phyloP scores from a whole-genome alignment of 2,329 filamentous ascomycete species.

The Penicillium corylophilum region DNA sequence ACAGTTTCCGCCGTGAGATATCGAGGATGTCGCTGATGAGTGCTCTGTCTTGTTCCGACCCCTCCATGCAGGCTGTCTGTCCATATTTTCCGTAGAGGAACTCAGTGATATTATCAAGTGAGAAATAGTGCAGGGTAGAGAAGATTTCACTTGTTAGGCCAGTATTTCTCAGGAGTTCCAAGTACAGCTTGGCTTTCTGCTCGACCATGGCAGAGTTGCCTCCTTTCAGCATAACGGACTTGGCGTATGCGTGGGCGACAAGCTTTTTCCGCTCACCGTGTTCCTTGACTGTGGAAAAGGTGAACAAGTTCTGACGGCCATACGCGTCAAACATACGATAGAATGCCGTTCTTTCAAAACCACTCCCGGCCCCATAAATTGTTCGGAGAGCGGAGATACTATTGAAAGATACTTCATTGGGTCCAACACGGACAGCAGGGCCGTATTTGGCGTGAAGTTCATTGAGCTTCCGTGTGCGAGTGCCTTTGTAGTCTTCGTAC shows the following conservation, averaged over 20 bases:
- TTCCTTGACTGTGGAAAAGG: constrained; percentile 44
- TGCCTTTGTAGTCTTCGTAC: constrained; percentile 46
- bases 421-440: constrained; percentile 49
- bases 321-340: constrained; percentile 59
- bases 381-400: constrained; percentile 49
- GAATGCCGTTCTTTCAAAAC: constrained; percentile 52
- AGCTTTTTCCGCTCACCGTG: constrained; percentile 56
- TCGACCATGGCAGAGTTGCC: constrained; percentile 32
- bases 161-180: constrained; percentile 40
- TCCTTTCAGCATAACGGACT: constrained; percentile 43
- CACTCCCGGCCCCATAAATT: constrained; percentile 56
- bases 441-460: constrained; percentile 49
- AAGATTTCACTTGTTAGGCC: constrained; percentile 33
- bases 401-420: constrained; percentile 48
- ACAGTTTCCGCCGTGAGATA: no score
- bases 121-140: constrained; percentile 58
- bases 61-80: constrained; percentile 44
- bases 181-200: constrained; percentile 41
- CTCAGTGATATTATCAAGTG: constrained; percentile 53
- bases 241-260: constrained; percentile 54
- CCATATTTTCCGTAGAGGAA: constrained; percentile 53
- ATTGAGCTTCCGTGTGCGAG: constrained; percentile 44
- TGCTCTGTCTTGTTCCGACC: constrained; percentile 31
- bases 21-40: constrained; percentile 48
- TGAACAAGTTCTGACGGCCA: constrained; percentile 54